Base-by-base conservation (phyloP, 2,329 filamentous ascomycete genomes). In the Xylaria digitata region DNA sequence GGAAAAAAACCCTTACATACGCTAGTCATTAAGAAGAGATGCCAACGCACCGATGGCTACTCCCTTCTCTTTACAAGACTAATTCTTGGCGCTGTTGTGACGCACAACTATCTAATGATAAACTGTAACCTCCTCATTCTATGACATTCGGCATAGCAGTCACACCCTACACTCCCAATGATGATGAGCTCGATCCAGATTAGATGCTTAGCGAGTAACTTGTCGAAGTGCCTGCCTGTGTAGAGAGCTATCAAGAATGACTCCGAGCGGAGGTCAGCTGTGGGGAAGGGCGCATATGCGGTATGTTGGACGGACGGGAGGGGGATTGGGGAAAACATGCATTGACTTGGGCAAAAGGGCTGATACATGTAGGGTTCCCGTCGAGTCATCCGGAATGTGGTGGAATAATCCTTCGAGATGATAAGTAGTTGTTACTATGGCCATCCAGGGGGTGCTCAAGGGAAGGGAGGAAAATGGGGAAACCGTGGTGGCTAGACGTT, bases 371-470 rank as follows among this genome's bases (percentile, higher is more conserved):
- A 56, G 43, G 13, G 56, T 23, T 13, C 15, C n/a, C 9, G 46
- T 66, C 58, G 63, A 68, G 58, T 66, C 66, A 68, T 66, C 50
- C 66, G 54, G 59, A 66, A 68, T 68, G 54, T 15, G n/a, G 50
- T 68, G 17, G 56, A 63, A 52, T 57, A 17, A 19, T 45, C 19
- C 6, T 52, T 59, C 40, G 1, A 32, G 62, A 61, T 48, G 55
- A 57, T 34, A 23, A 43, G 37, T 45, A 54, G 30, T 19, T 21
- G 48, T 61, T 52, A 49, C 50, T 19, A 48, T 37, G 34, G 48
- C 30, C 21, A 52, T 55, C 19, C 37, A 42, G 37, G 32, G 5
- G 42, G 8, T 2, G 26, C 26, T 5, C 13, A n/a, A 34, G 30
- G 2, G 6, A 37, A 37, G 26, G 32, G 6, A 37, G 42, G 30